These are phyloP conservation scores for Boletus eberwhitei DNA, from an alignment of 768 basidiomycete genomes.

Conservation along the genomic window DNA sequence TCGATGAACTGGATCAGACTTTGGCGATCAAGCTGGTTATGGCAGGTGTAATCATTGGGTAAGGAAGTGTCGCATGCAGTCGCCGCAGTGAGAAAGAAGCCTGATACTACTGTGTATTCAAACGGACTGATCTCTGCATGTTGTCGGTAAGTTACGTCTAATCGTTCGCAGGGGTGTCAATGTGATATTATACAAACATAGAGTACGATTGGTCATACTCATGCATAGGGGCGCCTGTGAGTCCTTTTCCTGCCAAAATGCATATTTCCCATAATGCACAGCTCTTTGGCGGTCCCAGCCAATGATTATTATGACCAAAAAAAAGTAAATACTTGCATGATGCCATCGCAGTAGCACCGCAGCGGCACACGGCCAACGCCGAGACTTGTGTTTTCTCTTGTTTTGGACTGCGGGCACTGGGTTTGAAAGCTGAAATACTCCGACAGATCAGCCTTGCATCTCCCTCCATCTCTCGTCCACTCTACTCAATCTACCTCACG, in stretches of 20 bases:
- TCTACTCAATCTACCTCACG: constrained; percentile 21
- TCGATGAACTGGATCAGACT: not conserved
- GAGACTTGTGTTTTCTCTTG: constrained; percentile 15
- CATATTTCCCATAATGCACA: too few species aligned
- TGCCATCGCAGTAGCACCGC: not conserved
- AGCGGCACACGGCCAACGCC: not conserved
- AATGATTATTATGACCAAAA: too few species aligned
- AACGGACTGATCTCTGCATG: not conserved
- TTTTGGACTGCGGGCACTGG: constrained; percentile 19
- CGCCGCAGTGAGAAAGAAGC: not conserved
- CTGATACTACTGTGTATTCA: not conserved
- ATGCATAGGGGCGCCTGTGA: too few species aligned
- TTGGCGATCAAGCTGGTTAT: constrained; percentile 9
- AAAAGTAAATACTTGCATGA: too few species aligned
- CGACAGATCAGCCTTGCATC: constrained; percentile 22
- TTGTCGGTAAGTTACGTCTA: not conserved
- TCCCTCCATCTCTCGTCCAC: constrained; percentile 18
- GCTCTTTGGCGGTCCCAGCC: too few species aligned
- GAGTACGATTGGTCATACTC: too few species aligned
- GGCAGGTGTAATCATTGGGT: constrained; percentile 7
- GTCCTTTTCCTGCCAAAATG: too few species aligned
- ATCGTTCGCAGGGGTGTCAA: not conserved
- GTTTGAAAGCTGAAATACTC: constrained; percentile 27
- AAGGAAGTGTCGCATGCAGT: not conserved
- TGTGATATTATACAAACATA: not conserved